Conservation (phyloP, 164 flowering plant genomes). For the Protea cynaroides region DNA sequence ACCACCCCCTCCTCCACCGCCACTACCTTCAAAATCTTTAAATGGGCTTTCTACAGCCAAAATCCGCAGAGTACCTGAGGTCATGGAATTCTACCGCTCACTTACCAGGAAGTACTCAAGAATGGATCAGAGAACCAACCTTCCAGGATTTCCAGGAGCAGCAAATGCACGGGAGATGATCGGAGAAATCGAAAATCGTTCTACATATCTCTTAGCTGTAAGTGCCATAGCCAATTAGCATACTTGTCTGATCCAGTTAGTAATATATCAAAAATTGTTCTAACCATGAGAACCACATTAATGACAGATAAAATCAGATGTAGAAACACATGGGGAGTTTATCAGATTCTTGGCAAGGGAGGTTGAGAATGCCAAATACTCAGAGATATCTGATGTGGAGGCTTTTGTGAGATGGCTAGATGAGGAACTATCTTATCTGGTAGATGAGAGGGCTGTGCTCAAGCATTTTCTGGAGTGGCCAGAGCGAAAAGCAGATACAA, state of each 20-base stretch:
- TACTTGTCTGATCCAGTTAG: neutral
- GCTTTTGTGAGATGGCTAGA: conserved; percentile 77
- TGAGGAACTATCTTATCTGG: conserved; percentile 52
- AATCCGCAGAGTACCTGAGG: conserved; percentile 64
- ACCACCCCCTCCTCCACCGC: conserved; percentile 59
- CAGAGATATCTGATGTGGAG: conserved; percentile 59
- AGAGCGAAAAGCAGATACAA: conserved; percentile 69
- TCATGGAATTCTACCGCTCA: conserved; percentile 58
- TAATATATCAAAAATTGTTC: neutral
- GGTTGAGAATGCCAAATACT: conserved; percentile 44
- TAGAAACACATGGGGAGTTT: conserved; percentile 53
- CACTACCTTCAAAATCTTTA: conserved; percentile 35
- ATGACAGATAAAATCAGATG: conserved; percentile 40
- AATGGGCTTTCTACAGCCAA: conserved; percentile 19
- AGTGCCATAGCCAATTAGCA: conserved; percentile 17
- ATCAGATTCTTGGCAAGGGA: conserved; percentile 44
- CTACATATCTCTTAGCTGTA: conserved; percentile 62
- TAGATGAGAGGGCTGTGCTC: conserved; percentile 84
- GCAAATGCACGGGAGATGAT: conserved; percentile 58
- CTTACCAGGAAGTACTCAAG: conserved; percentile 47
- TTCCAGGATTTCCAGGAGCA: conserved; percentile 15
- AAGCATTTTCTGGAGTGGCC: conserved; percentile 85
- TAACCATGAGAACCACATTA: neutral
- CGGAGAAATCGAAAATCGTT: conserved; percentile 81
- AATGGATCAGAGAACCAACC: conserved; percentile 27